A percentile compares a stretch with the other conserved stretches of the same genome.
phyloP scores from a whole-genome alignment of 345 rosid genomes.

The Diplotaxis tenuifolia region DNA sequence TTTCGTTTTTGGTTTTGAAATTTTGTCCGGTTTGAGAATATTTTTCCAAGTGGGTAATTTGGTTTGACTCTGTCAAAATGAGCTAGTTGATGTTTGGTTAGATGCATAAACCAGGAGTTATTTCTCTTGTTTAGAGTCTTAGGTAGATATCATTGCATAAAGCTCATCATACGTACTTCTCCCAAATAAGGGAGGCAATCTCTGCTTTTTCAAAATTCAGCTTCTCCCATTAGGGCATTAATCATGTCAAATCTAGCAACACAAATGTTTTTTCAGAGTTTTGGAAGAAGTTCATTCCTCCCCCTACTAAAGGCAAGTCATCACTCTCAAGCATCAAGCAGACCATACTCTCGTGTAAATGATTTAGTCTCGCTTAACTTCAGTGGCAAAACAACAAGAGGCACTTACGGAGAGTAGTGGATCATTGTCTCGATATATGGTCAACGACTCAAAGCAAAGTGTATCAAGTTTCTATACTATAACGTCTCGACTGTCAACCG shows the following conservation, averaged over 20 bases:
- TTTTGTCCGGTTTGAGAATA: background rate
- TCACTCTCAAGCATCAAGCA: background rate
- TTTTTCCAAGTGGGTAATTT: background rate
- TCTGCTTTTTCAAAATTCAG: background rate
- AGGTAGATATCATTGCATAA: background rate
- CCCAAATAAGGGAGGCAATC: background rate
- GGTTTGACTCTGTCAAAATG: background rate
- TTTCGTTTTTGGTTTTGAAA: background rate
- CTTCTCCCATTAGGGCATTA: background rate
- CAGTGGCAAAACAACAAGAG: background rate
- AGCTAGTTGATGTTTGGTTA: background rate
- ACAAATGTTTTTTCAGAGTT: background rate
- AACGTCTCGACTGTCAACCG: no score
- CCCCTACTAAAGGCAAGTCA: conserved; percentile 1
- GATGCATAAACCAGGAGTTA: background rate
- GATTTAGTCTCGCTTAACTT: background rate
- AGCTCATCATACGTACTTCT: background rate
- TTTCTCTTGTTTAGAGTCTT: background rate
- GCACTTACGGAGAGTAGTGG: background rate
- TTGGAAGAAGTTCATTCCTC: background rate
- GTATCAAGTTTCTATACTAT: background rate
- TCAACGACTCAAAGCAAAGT: background rate
- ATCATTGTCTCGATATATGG: background rate
- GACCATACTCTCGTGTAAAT: background rate
- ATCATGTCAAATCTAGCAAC: background rate